Percentiles rank a stretch among this genome's conserved stretches.
Evolutionary conservation across 2,329 filamentous ascomycete species (phyloP).

Genomic region (Lojkania enalia): DNA sequence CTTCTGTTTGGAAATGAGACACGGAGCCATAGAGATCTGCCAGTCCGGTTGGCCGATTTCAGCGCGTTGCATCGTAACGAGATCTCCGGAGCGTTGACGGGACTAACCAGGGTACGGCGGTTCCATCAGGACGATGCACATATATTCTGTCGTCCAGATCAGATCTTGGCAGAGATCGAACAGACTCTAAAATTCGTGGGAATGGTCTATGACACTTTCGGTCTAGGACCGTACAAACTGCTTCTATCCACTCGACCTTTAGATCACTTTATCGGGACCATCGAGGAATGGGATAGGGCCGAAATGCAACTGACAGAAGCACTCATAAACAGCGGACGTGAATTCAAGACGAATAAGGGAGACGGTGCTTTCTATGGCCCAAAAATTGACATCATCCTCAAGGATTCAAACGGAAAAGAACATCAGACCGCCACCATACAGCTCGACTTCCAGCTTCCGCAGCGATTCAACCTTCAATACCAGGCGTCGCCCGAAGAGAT

Average conservation of each 20-base stretch:
- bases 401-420: slow-evolving; percentile 75
- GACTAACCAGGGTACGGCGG: slow-evolving; percentile 78
- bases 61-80: slow-evolving; percentile 87
- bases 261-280: slow-evolving; percentile 75
- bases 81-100: slow-evolving; percentile 77
- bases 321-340: slow-evolving; percentile 64
- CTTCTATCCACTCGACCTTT: slow-evolving; percentile 77
- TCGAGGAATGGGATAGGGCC: slow-evolving; percentile 70
- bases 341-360: slow-evolving; percentile 76
- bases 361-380: slow-evolving; percentile 91
- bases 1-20: slow-evolving; percentile 75
- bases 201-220: slow-evolving; percentile 70
- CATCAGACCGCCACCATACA: slow-evolving; percentile 90
- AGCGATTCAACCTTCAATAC: slow-evolving; percentile 78
- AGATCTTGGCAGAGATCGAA: slow-evolving; percentile 74
- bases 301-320: slow-evolving; percentile 68
- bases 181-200: slow-evolving; percentile 74
- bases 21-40: slow-evolving; percentile 78
- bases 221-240: slow-evolving; percentile 72
- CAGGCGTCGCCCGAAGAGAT: slow-evolving; percentile 67
- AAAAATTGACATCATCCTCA: slow-evolving; percentile 85
- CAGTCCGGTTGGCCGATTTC: slow-evolving; percentile 84
- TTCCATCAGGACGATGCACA: slow-evolving; percentile 93
- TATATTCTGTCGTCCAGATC: slow-evolving; percentile 80
- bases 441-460: slow-evolving; percentile 85